phyloP scores from a whole-genome alignment of 1,284 basidiomycete species.

The Takashimella tepidaria region DNA sequence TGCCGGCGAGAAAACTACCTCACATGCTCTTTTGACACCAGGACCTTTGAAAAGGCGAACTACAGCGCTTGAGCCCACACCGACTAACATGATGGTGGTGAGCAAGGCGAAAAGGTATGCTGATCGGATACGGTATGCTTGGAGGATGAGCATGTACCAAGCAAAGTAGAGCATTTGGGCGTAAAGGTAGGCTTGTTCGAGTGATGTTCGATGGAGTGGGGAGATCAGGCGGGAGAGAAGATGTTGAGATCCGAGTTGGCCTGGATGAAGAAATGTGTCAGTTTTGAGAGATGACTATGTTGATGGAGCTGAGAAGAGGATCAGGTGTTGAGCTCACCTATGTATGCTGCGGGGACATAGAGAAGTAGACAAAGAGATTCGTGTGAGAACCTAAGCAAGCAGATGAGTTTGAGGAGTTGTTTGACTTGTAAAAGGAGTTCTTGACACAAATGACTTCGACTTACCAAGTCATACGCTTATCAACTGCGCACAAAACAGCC shows the following conservation, averaged over 20 bases:
- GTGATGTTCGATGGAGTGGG: constrained; percentile 25
- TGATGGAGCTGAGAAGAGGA: too few relatives aligned
- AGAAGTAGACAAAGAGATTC: constrained; percentile 67
- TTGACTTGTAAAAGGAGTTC: too few relatives aligned
- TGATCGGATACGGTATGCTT: constrained; percentile 48
- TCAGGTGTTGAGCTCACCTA: constrained; percentile 53
- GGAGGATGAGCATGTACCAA: constrained; percentile 48
- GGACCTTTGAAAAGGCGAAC: too few relatives aligned
- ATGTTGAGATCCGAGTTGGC: constrained; percentile 25
- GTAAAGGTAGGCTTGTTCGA: constrained; percentile 61
- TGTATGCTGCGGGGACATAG: constrained; percentile 69
- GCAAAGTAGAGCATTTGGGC: constrained; percentile 61
- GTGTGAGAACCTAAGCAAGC: constrained; percentile 65
- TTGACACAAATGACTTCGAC: constrained; percentile 11
- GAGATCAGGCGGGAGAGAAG: constrained; percentile 26
- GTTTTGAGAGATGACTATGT: too few relatives aligned
- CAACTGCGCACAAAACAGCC: constrained; percentile 62
- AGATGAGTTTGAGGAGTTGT: neutral
- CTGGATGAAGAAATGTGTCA: too few relatives aligned
- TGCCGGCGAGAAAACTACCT: constrained; percentile 43
- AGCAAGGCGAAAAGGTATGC: constrained; percentile 47
- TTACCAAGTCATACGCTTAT: constrained; percentile 51
- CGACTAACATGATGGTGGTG: constrained; percentile 27
- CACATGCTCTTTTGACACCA: neutral
- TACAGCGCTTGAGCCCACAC: constrained; percentile 25